phyloP scores from a whole-genome alignment of 2,329 filamentous ascomycete species.

The Neonectria punicea region DNA sequence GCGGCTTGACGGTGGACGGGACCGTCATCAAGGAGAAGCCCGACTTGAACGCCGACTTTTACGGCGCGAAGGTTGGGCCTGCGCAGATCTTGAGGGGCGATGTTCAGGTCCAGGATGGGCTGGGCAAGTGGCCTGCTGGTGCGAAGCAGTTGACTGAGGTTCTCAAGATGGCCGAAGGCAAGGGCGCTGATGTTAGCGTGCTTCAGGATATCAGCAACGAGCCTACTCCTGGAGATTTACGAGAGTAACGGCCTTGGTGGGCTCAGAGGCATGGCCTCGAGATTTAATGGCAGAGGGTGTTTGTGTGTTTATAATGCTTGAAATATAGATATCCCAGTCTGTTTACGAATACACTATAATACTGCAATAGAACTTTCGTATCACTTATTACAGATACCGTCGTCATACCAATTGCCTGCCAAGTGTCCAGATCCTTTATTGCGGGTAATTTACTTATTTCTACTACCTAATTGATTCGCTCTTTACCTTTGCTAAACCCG shows the following conservation, averaged over 20 bases:
- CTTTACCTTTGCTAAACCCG: too few species aligned
- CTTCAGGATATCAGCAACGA: background rate
- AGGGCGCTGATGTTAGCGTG: background rate
- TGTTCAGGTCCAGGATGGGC: conserved; percentile 6
- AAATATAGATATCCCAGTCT: too few species aligned
- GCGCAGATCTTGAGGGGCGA: conserved; percentile 21
- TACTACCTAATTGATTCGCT: too few species aligned
- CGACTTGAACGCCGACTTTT: conserved; percentile 79
- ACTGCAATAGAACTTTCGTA: too few species aligned
- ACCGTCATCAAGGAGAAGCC: conserved; percentile 78
- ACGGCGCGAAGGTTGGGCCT: conserved; percentile 53
- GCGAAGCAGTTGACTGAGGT: conserved; percentile 16
- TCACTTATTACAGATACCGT: too few species aligned
- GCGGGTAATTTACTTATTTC: too few species aligned
- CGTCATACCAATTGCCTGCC: too few species aligned
- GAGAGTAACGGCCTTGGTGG: background rate
- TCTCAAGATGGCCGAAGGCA: conserved; percentile 13
- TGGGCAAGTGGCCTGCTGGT: conserved; percentile 9
- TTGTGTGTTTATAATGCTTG: too few species aligned
- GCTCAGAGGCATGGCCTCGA: too few species aligned
- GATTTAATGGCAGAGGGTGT: too few species aligned
- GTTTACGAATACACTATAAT: too few species aligned
- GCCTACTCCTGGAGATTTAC: background rate
- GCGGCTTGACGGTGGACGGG: conserved; percentile 76
- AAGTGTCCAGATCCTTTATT: too few species aligned